These are phyloP conservation scores for Podospora appendiculata DNA, from an alignment of 495 filamentous ascomycete species.

Conservation along the genomic window DNA sequence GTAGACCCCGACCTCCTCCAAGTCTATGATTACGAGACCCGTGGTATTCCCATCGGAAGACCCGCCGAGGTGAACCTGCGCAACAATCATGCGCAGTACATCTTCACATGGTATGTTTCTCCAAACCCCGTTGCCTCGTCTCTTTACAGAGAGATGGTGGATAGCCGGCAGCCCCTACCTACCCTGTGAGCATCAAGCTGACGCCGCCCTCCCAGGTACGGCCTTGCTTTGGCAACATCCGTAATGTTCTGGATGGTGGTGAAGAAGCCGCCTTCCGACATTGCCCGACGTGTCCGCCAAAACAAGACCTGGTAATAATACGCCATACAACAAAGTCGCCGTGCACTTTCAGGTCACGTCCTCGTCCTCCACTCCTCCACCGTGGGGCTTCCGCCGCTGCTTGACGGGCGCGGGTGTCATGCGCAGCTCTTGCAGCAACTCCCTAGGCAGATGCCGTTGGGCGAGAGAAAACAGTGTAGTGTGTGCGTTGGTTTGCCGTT, in stretches of 20 bases:
- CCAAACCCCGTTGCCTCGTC: background rate
- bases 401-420: slow-evolving; percentile 46
- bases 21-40: slow-evolving; percentile 59
- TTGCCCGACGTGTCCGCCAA: slow-evolving; percentile 65
- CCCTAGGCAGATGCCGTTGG: slow-evolving; percentile 71
- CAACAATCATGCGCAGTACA: slow-evolving; percentile 97
- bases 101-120: slow-evolving; percentile 82
- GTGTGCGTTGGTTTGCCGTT: slow-evolving; percentile 65
- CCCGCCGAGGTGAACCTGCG: slow-evolving; percentile 84
- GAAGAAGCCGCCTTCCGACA: slow-evolving; percentile 69
- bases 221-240: slow-evolving; percentile 74
- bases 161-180: background rate
- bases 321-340: background rate
- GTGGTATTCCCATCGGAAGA: slow-evolving; percentile 90
- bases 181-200: no score
- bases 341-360: slow-evolving; percentile 16
- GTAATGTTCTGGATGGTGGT: slow-evolving; percentile 95
- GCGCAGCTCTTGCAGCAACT: slow-evolving; percentile 73
- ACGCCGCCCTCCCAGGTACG: slow-evolving; percentile 56
- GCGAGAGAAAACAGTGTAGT: slow-evolving; percentile 77
- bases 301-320: slow-evolving; percentile 66
- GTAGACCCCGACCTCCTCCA: slow-evolving; percentile 71
- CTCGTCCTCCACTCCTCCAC: slow-evolving; percentile 9
- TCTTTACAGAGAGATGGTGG: background rate
- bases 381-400: slow-evolving; percentile 7